Base-by-base conservation (phyloP, 2,329 filamentous ascomycete species). In the Penicillium sp. region DNA sequence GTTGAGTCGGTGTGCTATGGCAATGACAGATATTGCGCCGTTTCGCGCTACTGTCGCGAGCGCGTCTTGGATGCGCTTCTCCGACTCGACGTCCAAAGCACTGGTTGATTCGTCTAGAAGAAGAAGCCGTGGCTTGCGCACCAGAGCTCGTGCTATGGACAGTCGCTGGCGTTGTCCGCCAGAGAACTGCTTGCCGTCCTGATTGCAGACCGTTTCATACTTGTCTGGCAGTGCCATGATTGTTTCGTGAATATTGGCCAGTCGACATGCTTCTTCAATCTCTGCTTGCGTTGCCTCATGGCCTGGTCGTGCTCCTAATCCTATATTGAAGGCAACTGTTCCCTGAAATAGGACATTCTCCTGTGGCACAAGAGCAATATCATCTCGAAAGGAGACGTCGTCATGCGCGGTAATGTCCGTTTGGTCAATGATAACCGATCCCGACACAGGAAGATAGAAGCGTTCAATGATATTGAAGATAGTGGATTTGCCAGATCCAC, bases 231-330 rank as follows among this genome's bases (percentile, higher is more conserved):
- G 72, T 0, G 78, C 71, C 56, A 76, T 72, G 62, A 90, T 86
- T 23, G 82, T 83, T 26, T 89, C 83, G 70, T 90, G 86, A 60
- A 90, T 87, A 65, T 88, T 87, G 38, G 86, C 86, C 16, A 87
- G 72, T 56, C 79, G 79, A 65, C 86, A 89, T 0, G 87, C 86
- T 53, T 83, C 81, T 60, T 86, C 79, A 47, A 90, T 84, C 47
- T 88, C 86, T 8, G 76, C 80, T 46, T 83, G 74, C 0, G 79
- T 81, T 28, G 26, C 26, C 5, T 28, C 26, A 8, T 28, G 8
- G 26, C 26, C 26, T n/a, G n/a, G n/a, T n/a, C n/a, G n/a, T n/a
- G n/a, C n/a, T n/a, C n/a, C n/a, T n/a, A n/a, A n/a, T n/a, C n/a
- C n/a, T n/a, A n/a, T n/a, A n/a, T n/a, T n/a, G n/a, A n/a, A n/a